Evolutionary conservation across 176 grass and related monocot species (phyloP).

Genomic region (Melocanna baccifera): DNA sequence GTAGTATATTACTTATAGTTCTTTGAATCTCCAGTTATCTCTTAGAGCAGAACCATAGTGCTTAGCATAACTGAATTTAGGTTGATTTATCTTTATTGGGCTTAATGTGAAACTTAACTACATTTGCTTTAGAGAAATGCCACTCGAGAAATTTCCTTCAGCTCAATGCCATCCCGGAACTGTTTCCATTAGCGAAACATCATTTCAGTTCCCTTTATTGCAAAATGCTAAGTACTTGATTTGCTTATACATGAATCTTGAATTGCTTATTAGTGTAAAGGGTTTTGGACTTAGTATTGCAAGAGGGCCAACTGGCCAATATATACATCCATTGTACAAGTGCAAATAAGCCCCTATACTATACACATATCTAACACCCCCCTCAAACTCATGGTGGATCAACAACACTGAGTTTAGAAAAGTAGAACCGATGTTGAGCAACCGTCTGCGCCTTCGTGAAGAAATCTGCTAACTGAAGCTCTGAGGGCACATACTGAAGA

Average conservation of each 20-base stretch:
- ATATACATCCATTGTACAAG: too few species aligned
- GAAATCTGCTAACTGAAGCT: too few species aligned
- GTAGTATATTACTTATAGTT: constrained; percentile 38
- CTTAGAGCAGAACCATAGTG: background rate
- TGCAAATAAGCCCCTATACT: too few species aligned
- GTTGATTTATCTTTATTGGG: background rate
- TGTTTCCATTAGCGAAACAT: background rate
- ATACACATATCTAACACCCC: too few species aligned
- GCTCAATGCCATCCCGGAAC: background rate
- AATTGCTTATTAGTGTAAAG: background rate
- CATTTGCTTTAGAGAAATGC: background rate
- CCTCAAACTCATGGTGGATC: too few species aligned
- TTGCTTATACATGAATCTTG: constrained; percentile 15
- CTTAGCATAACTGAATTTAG: background rate
- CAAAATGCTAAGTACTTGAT: background rate
- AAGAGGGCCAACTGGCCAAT: too few species aligned
- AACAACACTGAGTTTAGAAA: too few species aligned
- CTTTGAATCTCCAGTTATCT: background rate
- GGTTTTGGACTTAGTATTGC: too few species aligned
- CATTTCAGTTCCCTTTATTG: background rate
- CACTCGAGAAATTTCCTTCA: background rate
- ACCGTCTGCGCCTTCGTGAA: too few species aligned
- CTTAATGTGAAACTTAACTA: constrained; percentile 14
- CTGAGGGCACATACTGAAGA: too few species aligned
- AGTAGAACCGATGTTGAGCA: too few species aligned